A percentile compares a stretch with the other conserved stretches of the same genome.
Conservation (phyloP, 345 rosid genomes). For the Dipteronia sinensis region DNA sequence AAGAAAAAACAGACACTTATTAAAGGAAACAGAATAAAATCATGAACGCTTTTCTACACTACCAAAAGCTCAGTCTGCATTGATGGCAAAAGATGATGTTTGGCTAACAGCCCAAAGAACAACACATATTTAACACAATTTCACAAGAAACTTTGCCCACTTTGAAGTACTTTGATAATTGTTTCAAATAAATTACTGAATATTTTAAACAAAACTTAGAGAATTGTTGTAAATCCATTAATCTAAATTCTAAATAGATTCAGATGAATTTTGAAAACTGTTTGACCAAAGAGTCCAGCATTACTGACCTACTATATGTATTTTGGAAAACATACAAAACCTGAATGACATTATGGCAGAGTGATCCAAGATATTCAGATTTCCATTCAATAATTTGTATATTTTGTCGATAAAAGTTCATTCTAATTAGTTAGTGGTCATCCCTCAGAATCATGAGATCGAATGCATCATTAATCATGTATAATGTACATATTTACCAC, state of each 20-base stretch:
- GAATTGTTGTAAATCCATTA: background rate
- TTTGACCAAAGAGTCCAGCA: conserved; percentile 6
- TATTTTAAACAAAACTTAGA: background rate
- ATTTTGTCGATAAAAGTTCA: background rate
- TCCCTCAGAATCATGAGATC: background rate
- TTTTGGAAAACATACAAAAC: background rate
- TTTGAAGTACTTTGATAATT: background rate
- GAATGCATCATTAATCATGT: background rate
- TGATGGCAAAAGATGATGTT: background rate
- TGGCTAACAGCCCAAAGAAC: background rate
- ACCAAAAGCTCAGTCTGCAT: background rate
- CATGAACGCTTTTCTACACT: background rate
- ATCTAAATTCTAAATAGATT: background rate
- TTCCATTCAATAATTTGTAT: background rate
- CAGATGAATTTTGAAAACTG: background rate
- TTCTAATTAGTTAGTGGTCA: background rate
- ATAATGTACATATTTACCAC: background rate
- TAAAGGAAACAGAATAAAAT: background rate
- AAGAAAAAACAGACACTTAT: background rate
- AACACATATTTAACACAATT: background rate
- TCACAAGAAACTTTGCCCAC: background rate
- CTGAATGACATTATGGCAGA: background rate
- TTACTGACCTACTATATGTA: background rate
- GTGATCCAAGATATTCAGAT: background rate
- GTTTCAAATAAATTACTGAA: background rate